Evolutionary conservation across 768 basidiomycete species (phyloP).

Genomic region (Suillus spraguei): DNA sequence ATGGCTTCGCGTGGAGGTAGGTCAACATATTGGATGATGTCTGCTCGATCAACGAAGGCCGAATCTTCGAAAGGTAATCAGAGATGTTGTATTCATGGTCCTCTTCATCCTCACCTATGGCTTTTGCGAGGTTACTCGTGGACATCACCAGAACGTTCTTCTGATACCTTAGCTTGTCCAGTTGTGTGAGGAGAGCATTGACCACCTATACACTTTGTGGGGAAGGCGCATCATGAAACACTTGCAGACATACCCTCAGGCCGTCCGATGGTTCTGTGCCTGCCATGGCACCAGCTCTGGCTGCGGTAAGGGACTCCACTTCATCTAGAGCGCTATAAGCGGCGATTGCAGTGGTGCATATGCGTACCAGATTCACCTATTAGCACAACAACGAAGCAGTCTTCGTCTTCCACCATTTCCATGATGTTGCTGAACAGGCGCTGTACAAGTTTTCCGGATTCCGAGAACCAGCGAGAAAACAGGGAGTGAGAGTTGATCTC

Average conservation of each 20-base stretch:
- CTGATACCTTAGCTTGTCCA: constrained; percentile 91
- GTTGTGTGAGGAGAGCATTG: constrained; percentile 94
- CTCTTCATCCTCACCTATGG: constrained; percentile 68
- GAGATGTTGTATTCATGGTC: not conserved
- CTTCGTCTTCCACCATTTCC: constrained; percentile 91
- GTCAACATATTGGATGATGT: constrained; percentile 94
- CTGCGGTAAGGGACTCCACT: constrained; percentile 94
- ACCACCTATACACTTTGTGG: constrained; percentile 68
- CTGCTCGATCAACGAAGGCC: constrained; percentile 96
- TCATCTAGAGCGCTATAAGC: constrained; percentile 63
- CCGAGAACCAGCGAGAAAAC: constrained; percentile 99
- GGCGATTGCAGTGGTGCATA: constrained; percentile 7
- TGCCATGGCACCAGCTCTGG: constrained; percentile 90
- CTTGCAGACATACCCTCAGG: constrained; percentile 60
- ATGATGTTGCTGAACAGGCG: constrained; percentile 86
- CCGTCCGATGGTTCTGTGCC: constrained; percentile 97
- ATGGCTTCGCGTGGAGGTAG: constrained; percentile 89
- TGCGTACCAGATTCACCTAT: constrained; percentile 60
- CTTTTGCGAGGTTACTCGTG: constrained; percentile 92
- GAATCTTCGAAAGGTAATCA: constrained; percentile 57
- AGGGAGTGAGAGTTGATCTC: constrained; percentile 99
- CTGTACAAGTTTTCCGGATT: constrained; percentile 97
- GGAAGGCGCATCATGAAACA: not conserved
- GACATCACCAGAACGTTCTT: constrained; percentile 97
- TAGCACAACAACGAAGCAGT: constrained; percentile 88